Base-by-base conservation (phyloP, 176 grass and related monocot genomes). In the Luzula sylvatica region DNA sequence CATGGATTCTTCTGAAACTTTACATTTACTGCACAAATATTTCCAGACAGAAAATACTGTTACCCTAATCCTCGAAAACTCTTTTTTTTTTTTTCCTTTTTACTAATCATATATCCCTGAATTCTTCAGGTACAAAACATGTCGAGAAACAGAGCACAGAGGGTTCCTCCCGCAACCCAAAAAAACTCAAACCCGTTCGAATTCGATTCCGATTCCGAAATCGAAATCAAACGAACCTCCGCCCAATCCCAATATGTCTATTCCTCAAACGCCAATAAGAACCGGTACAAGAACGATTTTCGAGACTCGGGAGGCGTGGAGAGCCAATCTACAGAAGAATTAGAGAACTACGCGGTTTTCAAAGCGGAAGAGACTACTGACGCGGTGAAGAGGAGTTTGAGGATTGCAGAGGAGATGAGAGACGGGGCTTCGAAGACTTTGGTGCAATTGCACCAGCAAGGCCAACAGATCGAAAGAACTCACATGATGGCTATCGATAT, bases 331-430 rank as follows among this genome's bases (percentile, higher is more conserved):
- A 53, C 82, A 23, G 75, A 87, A 57, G 87, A 87, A 39, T 65
- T 87, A 8, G 75, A 94, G 75, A 58, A 73, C 1, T 87, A 87
- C 58, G 82, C 75, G 11, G 68, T 74, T n/a, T 94, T 83, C 61
- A 80, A 77, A 73, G 61, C 78, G 7, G 78, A 83, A 59, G 87
- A 94, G 68, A 94, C 82, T 17, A 87, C 87, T 61, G 58, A 68
- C 16, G 77, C 69, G 23, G 35, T 82, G 23, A 69, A 83, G 35
- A 67, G 59, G 2, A 79, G 78, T 46, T 41, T 94, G 63, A 73
- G 52, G 71, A 79, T 94, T 54, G 87, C 82, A 26, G 87, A 83
- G 58, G 87, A 94, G 68, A 94, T 83, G 71, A 51, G 87, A 74
- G 82, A 77, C 8, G 81, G 65, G 23, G 87, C 87, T 0, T 77